A percentile compares a stretch with the other conserved stretches of the same genome.
These are phyloP conservation scores for Paracoccidioides lutzii DNA, from an alignment of 2,329 filamentous ascomycete species.

Conservation along the genomic window DNA sequence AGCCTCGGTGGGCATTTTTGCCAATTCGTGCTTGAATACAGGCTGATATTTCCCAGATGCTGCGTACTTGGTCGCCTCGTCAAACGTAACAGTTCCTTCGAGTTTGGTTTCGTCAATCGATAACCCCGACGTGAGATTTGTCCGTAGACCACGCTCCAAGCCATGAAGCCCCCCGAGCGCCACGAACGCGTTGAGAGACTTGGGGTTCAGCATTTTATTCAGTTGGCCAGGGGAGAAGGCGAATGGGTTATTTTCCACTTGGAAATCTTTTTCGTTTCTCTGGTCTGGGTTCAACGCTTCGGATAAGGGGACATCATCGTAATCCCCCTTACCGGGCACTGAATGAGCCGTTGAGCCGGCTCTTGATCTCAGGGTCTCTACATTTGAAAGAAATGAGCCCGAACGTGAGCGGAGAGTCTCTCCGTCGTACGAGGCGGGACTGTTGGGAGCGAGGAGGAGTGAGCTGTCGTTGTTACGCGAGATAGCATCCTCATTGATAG, in stretches of 20 bases:
- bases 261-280: slow-evolving; percentile 63
- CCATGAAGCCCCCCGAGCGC: slow-evolving; percentile 65
- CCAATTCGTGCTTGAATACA: slow-evolving; percentile 9
- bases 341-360: slow-evolving; percentile 21
- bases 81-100: slow-evolving; percentile 55
- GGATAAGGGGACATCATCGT: slow-evolving; percentile 26
- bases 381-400: slow-evolving; percentile 27
- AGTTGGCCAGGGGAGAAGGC: slow-evolving; percentile 68
- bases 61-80: slow-evolving; percentile 44
- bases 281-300: slow-evolving; percentile 63
- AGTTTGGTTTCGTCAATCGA: slow-evolving; percentile 61
- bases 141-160: slow-evolving; percentile 64
- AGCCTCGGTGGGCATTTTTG: slow-evolving; percentile 3
- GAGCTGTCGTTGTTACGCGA: slow-evolving; percentile 9
- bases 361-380: slow-evolving; percentile 23
- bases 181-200: slow-evolving; percentile 70
- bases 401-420: slow-evolving; percentile 33
- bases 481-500: slow-evolving; percentile 1
- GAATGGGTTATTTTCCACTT: slow-evolving; percentile 67
- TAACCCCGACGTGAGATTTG: slow-evolving; percentile 58
- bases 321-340: slow-evolving; percentile 14
- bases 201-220: slow-evolving; percentile 79
- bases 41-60: not conserved
- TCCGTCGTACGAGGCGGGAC: slow-evolving; percentile 23
- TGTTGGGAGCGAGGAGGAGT: slow-evolving; percentile 11